These are phyloP conservation scores for Amesomyces nigricolor DNA, from an alignment of 2,329 filamentous ascomycete species.

Conservation along the genomic window DNA sequence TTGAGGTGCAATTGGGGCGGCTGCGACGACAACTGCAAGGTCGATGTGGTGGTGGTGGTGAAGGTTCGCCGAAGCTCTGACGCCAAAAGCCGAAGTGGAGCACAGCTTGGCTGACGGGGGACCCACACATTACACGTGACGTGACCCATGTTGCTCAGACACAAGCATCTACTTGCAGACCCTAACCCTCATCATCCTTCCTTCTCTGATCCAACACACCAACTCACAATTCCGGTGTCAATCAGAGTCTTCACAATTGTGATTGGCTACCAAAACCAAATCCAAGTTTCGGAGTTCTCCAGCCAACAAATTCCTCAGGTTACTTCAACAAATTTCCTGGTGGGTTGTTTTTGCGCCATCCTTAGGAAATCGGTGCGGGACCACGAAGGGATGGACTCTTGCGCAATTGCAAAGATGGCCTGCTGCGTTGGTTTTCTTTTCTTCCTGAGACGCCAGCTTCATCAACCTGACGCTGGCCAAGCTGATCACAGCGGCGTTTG, in stretches of 20 bases:
- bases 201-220: background rate
- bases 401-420: no score
- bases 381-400: no score
- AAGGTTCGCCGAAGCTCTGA: constrained; percentile 8
- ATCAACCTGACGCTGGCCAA: no score
- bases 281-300: background rate
- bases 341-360: no score
- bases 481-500: background rate
- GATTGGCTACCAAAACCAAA: no score
- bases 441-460: no score
- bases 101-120: background rate
- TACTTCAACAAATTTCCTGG: background rate
- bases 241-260: background rate
- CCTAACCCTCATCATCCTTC: background rate
- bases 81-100: constrained; percentile 17
- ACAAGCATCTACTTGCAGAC: background rate
- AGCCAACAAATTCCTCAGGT: background rate
- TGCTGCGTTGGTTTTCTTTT: no score
- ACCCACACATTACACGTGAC: background rate
- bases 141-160: background rate
- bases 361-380: no score
- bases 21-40: constrained; percentile 26
- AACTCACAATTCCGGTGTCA: background rate
- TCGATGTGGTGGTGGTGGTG: constrained; percentile 15
- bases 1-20: constrained; percentile 27